phyloP scores from a whole-genome alignment of 164 flowering plant species.

The Litsea cubeba region DNA sequence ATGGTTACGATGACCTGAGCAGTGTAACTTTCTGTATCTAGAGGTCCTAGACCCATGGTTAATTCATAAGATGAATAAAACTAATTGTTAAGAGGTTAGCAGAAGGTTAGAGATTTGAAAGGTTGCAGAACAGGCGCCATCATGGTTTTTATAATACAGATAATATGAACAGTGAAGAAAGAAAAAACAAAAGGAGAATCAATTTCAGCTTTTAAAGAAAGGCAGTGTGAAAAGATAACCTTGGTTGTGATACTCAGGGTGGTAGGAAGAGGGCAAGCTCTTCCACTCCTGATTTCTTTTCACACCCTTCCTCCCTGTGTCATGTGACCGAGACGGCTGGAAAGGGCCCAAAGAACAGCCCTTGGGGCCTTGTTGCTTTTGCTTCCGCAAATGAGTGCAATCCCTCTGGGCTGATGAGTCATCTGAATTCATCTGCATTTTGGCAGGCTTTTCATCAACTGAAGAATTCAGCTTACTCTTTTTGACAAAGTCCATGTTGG shows the following conservation, averaged over 20 bases:
- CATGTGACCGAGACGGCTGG: constrained; percentile 45
- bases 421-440: constrained; percentile 29
- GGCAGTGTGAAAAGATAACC: constrained; percentile 34
- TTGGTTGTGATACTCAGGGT: constrained; percentile 88
- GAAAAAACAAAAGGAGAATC: no score
- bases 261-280: constrained; percentile 43
- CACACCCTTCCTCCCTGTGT: constrained; percentile 18
- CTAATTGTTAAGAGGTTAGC: no score
- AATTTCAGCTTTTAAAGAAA: background rate
- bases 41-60: no score
- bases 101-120: no score
- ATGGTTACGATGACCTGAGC: no score
- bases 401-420: constrained; percentile 18
- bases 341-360: constrained; percentile 81
- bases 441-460: constrained; percentile 14
- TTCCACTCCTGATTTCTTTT: constrained; percentile 58
- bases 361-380: constrained; percentile 20
- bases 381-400: constrained; percentile 14
- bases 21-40: no score
- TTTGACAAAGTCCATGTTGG: constrained; percentile 47
- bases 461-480: constrained; percentile 33
- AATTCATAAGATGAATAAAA: no score
- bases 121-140: no score
- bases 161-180: background rate
- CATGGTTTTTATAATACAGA: no score